Conservation (phyloP, 306 rosid species). For the Prunus fruticosa region DNA sequence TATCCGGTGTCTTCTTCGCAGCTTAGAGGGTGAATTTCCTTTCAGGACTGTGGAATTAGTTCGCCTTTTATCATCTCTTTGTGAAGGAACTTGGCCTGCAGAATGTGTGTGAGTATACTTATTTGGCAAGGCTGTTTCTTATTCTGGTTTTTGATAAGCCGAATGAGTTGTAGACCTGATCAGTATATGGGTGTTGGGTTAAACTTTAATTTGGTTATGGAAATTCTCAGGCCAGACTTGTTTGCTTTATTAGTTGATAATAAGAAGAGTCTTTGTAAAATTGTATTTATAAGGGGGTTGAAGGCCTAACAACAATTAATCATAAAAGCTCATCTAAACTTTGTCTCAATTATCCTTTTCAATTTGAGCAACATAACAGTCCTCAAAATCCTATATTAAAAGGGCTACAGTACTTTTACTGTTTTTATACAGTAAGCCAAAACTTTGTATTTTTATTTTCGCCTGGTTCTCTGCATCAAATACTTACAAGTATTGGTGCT, state of each 20-base stretch:
- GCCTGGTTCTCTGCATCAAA: not conserved
- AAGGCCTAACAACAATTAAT: not conserved
- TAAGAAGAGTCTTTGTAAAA: not conserved
- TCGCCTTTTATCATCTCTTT: conserved; percentile 79
- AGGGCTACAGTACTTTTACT: no score
- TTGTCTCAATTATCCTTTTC: not conserved
- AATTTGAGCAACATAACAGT: not conserved
- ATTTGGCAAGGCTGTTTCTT: not conserved
- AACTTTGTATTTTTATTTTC: not conserved
- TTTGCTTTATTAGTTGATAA: not conserved
- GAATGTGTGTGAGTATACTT: conserved; percentile 81
- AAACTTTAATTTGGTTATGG: not conserved
- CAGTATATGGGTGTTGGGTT: not conserved
- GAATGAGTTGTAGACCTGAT: not conserved
- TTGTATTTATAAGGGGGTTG: no score
- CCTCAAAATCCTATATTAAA: no score
- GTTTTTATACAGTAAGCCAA: not conserved
- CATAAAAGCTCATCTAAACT: no score
- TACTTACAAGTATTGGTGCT: not conserved
- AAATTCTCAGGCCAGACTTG: not conserved
- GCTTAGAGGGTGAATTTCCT: conserved; percentile 85
- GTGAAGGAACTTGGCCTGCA: conserved; percentile 93
- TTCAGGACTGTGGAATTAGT: conserved; percentile 65
- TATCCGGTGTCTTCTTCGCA: conserved; percentile 75
- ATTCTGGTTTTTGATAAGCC: conserved; percentile 6